Base-by-base conservation (phyloP, 2,329 filamentous ascomycete species). In the Zasmidium citrigriseum region DNA sequence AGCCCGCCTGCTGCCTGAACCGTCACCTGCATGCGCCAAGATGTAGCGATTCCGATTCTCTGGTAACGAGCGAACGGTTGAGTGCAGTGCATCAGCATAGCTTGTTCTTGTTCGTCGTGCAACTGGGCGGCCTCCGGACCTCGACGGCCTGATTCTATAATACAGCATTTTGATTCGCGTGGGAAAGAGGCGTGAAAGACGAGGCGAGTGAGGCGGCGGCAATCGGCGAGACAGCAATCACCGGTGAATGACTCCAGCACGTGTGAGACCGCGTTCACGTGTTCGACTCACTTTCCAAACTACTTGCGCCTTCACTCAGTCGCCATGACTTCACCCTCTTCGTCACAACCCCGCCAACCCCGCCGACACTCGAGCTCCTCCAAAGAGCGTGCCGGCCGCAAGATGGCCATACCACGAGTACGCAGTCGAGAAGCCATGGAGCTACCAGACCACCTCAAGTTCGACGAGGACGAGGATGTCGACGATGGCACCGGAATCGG, bases 401-500 rank as follows among this genome's bases (percentile, higher is more conserved):
- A 25, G 23, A 22, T 29, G 11, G 52, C 52, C 18, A 47, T 24
- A 44, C 38, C 46, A 10, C 52, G 41, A 9, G 52, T 46, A 14
- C 52, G 52, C 46, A 45, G 41, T 16, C 20, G 27, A 45, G 29
- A 41, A 29, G 52, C 47, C 20, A 62, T 64, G 61, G 58, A 59
- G 29, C 34, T 66, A 22, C 64, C 64, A 10, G 64, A 63, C 16
- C 57, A 59, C 14, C 59, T 64, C 51, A 59, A 58, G 57, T 55
- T 49, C 49, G 60, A 57, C 23, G 62, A 66, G 21, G 62, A 63
- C 20, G 53, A 63, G 14, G 58, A 60, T 45, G 57, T 54, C 20
- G 62, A 66, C 27, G 64, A 66, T 51, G 64, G 64, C 5, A 64
- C 58, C 0, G 56, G 59, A 5, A 50, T 56, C 18, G 72, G 70